These are phyloP conservation scores for Penicillium aurantiogriseum DNA, from an alignment of 2,329 filamentous ascomycete species.

Conservation along the genomic window DNA sequence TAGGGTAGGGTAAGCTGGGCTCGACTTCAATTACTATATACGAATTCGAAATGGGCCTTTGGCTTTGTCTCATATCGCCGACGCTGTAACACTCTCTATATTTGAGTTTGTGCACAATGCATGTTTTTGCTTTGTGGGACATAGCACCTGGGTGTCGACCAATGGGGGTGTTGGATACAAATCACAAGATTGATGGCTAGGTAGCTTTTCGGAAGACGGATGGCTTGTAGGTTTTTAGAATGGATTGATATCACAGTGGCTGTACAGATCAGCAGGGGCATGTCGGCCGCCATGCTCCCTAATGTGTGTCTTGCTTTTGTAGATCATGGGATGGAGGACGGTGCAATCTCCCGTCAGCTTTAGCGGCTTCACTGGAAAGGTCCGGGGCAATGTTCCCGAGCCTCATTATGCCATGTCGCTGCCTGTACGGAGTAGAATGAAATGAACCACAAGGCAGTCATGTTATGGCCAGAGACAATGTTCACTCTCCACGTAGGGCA, in stretches of 20 bases:
- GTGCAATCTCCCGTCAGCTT: neutral
- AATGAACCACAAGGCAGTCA: neutral
- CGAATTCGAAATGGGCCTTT: slow-evolving; percentile 2
- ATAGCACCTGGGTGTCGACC: neutral
- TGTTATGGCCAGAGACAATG: neutral
- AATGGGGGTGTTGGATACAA: neutral
- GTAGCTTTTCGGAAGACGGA: neutral
- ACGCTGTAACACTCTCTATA: slow-evolving; percentile 1
- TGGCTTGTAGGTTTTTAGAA: neutral
- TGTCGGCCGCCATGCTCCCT: neutral
- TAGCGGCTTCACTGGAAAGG: neutral
- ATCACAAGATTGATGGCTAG: neutral
- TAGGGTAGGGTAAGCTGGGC: slow-evolving; percentile 1
- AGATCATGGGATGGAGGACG: neutral
- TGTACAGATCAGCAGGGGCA: slow-evolving; percentile 7
- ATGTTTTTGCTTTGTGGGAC: neutral
- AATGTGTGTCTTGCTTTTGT: neutral
- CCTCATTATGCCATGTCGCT: neutral
- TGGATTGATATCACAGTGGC: neutral
- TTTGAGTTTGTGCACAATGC: neutral
- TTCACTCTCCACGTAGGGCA: neutral
- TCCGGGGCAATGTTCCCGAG: neutral
- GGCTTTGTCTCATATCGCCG: neutral
- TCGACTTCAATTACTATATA: neutral
- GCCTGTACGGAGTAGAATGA: neutral